Evolutionary conservation across 495 filamentous ascomycete genomes (phyloP), one percentile per base, ranked within the genome.

Genomic region (Aspergillus cavernicola): DNA sequence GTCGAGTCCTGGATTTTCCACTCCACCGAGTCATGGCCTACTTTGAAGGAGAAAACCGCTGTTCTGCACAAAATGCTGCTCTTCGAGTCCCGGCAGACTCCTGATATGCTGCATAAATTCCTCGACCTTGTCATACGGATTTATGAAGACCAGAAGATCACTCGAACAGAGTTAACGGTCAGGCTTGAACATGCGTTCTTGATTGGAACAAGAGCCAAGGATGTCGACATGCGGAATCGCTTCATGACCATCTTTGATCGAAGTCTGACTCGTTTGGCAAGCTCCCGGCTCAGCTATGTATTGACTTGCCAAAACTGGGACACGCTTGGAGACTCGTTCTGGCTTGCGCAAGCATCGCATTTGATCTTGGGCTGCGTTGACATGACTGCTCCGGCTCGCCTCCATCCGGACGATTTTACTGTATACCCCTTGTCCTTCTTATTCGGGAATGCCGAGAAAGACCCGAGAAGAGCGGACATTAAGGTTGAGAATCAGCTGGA

Each of bases 251-350:
- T 99, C 55, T 96, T 97, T 52, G 92, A 97, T 69, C 85, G 85
- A 59, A 95, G 88, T 65, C 74, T 97, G 53, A 91, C 89, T 4
- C 88, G 89, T 51, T 86, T 89, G 18, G 90, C 91, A 9, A 95
- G 86, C 62, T 86, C 85, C 38, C 82, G 95, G 36, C 72, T 97
- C 16, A 85, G 83, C 52, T 97, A 97, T 69, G 86, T 97, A 6
- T 74, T 99, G 41, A 80, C 84, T 4, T 86, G 85, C n/a, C 95
- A 99, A 66, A 96, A 97, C 59, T 99, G 95, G 95, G 95, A 97
- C 64, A 92, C 88, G 0, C 77, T 99, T 31, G 82, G 81, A 4
- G 93, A 99, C 53, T 96, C 87, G 7, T 99, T 92, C 73, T 99
- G 95, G 95, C 77, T 99, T 15, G 84, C 89, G 23, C 95, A 99